Conservation (phyloP, 169 alveolate species). For the Plasmodium falciparum region DNA sequence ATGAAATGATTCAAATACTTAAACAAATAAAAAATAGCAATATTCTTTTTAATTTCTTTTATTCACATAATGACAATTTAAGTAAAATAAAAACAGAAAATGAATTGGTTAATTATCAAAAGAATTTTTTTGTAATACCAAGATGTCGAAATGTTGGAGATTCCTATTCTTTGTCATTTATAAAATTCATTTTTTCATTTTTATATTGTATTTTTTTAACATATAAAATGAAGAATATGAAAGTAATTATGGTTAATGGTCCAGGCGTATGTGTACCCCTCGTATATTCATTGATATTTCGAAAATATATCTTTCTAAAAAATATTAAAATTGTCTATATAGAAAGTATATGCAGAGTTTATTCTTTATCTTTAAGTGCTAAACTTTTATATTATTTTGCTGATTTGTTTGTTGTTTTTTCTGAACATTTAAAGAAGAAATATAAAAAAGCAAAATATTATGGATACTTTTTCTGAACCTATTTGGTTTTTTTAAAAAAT, state of each 20-base stretch:
- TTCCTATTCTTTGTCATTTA: conserved; percentile 20
- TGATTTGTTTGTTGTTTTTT: conserved; percentile 71
- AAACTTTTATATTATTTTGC: conserved; percentile 53
- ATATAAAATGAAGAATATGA: conserved; percentile 57
- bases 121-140: conserved; percentile 50
- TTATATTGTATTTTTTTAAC: conserved; percentile 71
- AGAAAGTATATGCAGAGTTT: conserved; percentile 65
- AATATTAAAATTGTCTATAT: conserved; percentile 53
- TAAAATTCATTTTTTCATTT: conserved; percentile 38
- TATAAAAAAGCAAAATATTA: conserved; percentile 62
- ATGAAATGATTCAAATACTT: conserved; percentile 58
- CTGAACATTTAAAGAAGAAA: conserved; percentile 59
- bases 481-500: no score
- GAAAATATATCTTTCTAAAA: conserved; percentile 66
- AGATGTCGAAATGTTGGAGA: conserved; percentile 74
- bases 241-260: conserved; percentile 45
- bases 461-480: conserved; percentile 49
- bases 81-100: conserved; percentile 65
- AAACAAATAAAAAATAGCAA: conserved; percentile 42
- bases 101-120: conserved; percentile 29
- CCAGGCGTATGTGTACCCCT: conserved; percentile 75
- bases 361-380: conserved; percentile 56
- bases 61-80: conserved; percentile 49
- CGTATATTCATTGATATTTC: conserved; percentile 52
- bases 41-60: conserved; percentile 56